Evolutionary conservation across 352 stramenopile species (phyloP).

Genomic region (Detonula confervacea): DNA sequence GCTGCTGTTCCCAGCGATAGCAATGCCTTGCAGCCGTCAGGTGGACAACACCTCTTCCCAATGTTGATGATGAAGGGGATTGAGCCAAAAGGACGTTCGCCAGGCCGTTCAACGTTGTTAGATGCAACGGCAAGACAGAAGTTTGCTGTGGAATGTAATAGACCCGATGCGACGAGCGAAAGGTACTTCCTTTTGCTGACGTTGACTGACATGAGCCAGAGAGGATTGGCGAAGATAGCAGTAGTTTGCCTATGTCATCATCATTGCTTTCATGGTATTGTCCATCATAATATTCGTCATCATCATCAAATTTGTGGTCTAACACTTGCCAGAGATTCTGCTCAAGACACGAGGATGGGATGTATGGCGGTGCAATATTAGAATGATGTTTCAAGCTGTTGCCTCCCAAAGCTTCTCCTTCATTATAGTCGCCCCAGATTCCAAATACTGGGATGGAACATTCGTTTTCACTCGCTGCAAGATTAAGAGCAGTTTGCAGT

Average conservation of each 20-base stretch:
- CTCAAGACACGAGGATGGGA: too few relatives aligned
- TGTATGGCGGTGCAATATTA: too few relatives aligned
- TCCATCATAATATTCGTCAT: too few relatives aligned
- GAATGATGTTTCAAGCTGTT: too few relatives aligned
- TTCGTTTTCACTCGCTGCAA: conserved; percentile 61
- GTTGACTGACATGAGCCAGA: too few relatives aligned
- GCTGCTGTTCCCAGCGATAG: conserved; percentile 65
- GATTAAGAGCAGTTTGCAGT: conserved; percentile 76
- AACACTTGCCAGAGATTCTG: too few relatives aligned
- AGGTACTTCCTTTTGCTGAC: too few relatives aligned
- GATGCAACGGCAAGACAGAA: conserved; percentile 36
- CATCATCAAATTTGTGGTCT: too few relatives aligned
- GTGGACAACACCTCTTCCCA: conserved; percentile 37
- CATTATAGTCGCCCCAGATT: conserved; percentile 70
- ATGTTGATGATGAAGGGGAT: conserved; percentile 13
- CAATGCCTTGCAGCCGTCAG: conserved; percentile 70
- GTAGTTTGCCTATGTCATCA: conserved; percentile 15
- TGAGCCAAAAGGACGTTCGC: conserved; percentile 41
- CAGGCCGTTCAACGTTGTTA: conserved; percentile 49
- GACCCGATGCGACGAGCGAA: conserved; percentile 41
- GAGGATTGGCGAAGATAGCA: too few relatives aligned
- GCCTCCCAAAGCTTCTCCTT: too few relatives aligned
- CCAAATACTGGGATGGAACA: conserved; percentile 79
- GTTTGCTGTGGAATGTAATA: conserved; percentile 42
- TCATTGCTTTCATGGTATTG: conserved; percentile 5